phyloP scores from a whole-genome alignment of 1,139 yeast genomes.

The Pichia sp. region DNA sequence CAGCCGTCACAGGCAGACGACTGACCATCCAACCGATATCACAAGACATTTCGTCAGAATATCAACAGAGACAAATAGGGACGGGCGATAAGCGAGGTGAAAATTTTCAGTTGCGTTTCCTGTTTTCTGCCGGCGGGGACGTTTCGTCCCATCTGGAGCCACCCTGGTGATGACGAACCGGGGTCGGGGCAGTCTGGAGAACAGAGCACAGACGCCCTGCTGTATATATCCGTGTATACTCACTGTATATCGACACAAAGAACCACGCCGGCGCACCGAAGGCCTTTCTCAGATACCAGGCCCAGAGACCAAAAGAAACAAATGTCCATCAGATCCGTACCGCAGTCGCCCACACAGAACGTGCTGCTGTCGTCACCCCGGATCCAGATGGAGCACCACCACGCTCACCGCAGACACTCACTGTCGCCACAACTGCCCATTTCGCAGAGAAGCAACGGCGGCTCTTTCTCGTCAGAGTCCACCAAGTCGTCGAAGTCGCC shows the following conservation, averaged over 20 bases:
- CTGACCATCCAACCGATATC: neutral
- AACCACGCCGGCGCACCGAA: neutral
- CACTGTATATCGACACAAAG: neutral
- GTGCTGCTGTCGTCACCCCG: neutral
- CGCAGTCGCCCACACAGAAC: slow-evolving; percentile 6
- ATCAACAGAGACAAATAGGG: neutral
- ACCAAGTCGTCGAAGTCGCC: slow-evolving; percentile 5
- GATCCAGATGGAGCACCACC: slow-evolving; percentile 3
- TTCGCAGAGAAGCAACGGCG: neutral
- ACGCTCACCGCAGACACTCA: neutral
- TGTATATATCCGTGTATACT: too few species aligned
- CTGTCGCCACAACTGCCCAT: slow-evolving; percentile 7
- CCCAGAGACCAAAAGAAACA: neutral
- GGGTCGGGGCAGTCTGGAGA: too few species aligned
- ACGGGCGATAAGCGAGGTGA: neutral
- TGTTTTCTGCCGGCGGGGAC: neutral
- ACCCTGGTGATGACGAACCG: neutral
- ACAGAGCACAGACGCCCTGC: too few species aligned
- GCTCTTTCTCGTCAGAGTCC: slow-evolving; percentile 9
- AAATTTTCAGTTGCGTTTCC: neutral
- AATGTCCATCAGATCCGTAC: slow-evolving; percentile 4
- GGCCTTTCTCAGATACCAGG: neutral
- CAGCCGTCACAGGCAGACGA: neutral
- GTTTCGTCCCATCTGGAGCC: neutral
- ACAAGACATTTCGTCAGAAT: neutral